Conservation (phyloP, 2,329 filamentous ascomycete species). For the Xylaria sp. region DNA sequence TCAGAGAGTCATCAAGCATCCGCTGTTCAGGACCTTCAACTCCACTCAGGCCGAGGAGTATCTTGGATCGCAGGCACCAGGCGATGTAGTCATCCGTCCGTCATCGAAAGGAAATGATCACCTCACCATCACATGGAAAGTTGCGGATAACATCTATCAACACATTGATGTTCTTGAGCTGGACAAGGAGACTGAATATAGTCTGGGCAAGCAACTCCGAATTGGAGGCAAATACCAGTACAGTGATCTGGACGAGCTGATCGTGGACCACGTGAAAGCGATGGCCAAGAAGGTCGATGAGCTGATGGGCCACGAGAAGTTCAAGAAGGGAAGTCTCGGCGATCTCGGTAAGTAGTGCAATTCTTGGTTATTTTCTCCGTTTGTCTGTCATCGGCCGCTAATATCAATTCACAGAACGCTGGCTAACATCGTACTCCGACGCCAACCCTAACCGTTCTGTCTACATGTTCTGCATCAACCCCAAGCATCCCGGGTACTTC, state of each 20-base stretch:
- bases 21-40: constrained; percentile 91
- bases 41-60: constrained; percentile 89
- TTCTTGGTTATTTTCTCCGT: not conserved
- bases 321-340: constrained; percentile 71
- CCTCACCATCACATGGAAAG: constrained; percentile 95
- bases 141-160: constrained; percentile 91
- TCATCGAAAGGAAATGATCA: constrained; percentile 95
- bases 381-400: constrained; percentile 13
- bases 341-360: constrained; percentile 75
- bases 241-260: constrained; percentile 92
- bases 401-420: constrained; percentile 62
- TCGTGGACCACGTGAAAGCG: constrained; percentile 92
- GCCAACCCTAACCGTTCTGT: constrained; percentile 91
- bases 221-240: constrained; percentile 88
- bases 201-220: constrained; percentile 77
- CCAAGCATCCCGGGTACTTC: constrained; percentile 90
- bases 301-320: constrained; percentile 92
- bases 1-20: constrained; percentile 95
- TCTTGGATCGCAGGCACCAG: constrained; percentile 75
- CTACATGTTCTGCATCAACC: constrained; percentile 93
- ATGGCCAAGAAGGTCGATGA: constrained; percentile 98
- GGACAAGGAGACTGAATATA: constrained; percentile 95
- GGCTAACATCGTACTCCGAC: constrained; percentile 92
- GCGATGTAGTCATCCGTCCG: constrained; percentile 90
- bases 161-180: constrained; percentile 96